Base-by-base conservation (phyloP, 1,139 yeast genomes). In the Lodderomyces margitis region DNA sequence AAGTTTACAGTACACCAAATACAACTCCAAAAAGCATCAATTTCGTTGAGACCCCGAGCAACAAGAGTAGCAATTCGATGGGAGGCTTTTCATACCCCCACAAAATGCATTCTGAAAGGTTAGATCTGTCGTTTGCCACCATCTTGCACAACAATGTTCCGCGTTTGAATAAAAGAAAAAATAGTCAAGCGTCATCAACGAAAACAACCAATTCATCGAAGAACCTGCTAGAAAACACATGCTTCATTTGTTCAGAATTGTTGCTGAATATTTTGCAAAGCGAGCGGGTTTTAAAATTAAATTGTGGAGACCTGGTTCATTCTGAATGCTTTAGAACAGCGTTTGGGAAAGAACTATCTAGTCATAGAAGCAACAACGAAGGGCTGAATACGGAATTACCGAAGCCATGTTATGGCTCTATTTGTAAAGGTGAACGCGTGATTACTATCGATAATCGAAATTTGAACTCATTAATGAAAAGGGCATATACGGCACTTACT, bases 221-320 rank as follows among this genome's bases (percentile, higher is more conserved):
- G 27, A 20, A 14, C 36, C 42, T 14, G 35, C 30, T 12, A 11
- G 42, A 42, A 7, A 36, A 32, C 11, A 11, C 7, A 3, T 70
- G 76, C 43, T 65, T 62, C 36, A 58, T 70, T 8, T 70, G 76
- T 48, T 61, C 60, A 11, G 75, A 70, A 41, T 49, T 55, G 9
- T 54, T 70, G 11, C 55, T 60, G 36, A 57, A 63, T 11, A 65
- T 61, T 37, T 55, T 70, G n/a, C 54, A 52, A 10, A 53, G 57
- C n/a, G 76, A 70, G 46, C 51, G 52, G 31, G 48, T 69, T 11
- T 50, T 70, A 12, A 59, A 60, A 32, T 57, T 70, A 34, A 48
- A 49, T 19, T 70, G 76, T 53, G 73, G 73, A 3, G 74, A 69
- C 44, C 59, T 53, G 38, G 53, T 67, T 21, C 76, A 70, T 46